Evolutionary conservation across 352 stramenopile genomes (phyloP).

Genomic region (Globisporangium parvum): DNA sequence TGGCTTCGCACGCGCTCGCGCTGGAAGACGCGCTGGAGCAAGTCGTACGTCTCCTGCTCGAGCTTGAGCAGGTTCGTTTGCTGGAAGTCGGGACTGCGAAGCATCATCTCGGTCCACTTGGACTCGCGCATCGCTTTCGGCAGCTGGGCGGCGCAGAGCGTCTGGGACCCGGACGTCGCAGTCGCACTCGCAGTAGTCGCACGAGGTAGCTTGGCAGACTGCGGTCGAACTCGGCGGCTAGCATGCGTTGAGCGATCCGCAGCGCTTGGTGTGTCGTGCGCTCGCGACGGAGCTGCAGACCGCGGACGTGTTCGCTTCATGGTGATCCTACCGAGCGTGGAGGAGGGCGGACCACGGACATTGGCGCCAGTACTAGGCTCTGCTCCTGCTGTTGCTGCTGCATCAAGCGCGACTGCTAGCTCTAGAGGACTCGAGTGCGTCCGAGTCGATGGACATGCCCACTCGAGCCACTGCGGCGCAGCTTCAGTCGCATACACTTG

Average conservation of each 20-base stretch:
- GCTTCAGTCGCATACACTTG: slow-evolving; percentile 12
- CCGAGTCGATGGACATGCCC: slow-evolving; percentile 3
- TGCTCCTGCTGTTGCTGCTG: no score
- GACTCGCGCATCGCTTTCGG: slow-evolving; percentile 13
- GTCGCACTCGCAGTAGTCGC: neutral
- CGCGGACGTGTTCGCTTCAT: slow-evolving; percentile 17
- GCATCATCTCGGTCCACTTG: slow-evolving; percentile 43
- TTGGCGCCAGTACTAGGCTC: no score
- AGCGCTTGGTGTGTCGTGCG: neutral
- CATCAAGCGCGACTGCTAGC: neutral
- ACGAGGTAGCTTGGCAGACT: slow-evolving; percentile 10
- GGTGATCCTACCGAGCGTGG: neutral
- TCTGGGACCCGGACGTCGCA: neutral
- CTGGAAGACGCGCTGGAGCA: slow-evolving; percentile 32
- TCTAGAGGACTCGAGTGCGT: neutral
- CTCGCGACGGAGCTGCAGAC: slow-evolving; percentile 19
- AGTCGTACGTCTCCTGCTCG: slow-evolving; percentile 41
- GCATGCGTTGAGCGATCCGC: neutral
- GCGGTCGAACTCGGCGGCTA: slow-evolving; percentile 2
- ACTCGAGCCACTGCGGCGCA: slow-evolving; percentile 6
- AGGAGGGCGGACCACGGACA: neutral
- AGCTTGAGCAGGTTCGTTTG: slow-evolving; percentile 25
- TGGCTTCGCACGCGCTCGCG: slow-evolving; percentile 7
- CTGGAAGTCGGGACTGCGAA: slow-evolving; percentile 29
- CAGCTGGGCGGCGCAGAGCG: slow-evolving; percentile 2